Conservation (phyloP, 768 basidiomycete species). For the Coprinellus micaceus region DNA sequence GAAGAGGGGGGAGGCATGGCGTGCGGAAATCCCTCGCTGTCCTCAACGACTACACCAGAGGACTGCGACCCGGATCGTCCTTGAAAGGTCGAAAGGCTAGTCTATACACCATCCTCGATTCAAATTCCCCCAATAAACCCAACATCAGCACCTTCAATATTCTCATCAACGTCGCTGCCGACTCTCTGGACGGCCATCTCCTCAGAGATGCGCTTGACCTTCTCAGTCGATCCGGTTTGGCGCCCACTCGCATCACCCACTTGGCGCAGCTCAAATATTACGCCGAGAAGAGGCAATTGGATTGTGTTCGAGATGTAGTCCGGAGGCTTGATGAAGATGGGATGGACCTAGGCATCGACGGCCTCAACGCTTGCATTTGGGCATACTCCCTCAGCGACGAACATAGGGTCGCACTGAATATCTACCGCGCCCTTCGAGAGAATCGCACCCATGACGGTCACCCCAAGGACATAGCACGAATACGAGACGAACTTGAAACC, state of each 20-base stretch:
- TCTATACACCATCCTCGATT: constrained; percentile 6
- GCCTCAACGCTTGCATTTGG: constrained; percentile 69
- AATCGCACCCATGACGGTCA: constrained; percentile 39
- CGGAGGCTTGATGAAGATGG: constrained; percentile 47
- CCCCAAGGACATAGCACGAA: constrained; percentile 31
- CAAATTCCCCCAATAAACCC: constrained; percentile 35
- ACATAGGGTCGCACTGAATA: constrained; percentile 50
- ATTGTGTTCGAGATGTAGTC: constrained; percentile 54
- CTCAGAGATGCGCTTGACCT: constrained; percentile 53
- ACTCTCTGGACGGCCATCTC: constrained; percentile 39
- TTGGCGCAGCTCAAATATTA: constrained; percentile 58
- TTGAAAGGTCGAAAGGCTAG: neutral
- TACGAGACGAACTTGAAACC: constrained; percentile 34
- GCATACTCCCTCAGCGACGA: constrained; percentile 54
- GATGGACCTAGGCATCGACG: constrained; percentile 56
- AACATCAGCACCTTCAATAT: constrained; percentile 70
- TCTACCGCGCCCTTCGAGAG: constrained; percentile 64
- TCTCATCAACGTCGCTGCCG: constrained; percentile 59
- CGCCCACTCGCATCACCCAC: constrained; percentile 61
- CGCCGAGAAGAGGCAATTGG: constrained; percentile 41
- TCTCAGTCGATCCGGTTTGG: constrained; percentile 48
- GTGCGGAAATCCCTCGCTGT: constrained; percentile 59
- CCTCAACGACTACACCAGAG: constrained; percentile 55
- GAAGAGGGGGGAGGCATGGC: constrained; percentile 53
- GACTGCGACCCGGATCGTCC: constrained; percentile 36